Base-by-base conservation (phyloP, 495 filamentous ascomycete species). In the Lasiosphaeris hirsuta region DNA sequence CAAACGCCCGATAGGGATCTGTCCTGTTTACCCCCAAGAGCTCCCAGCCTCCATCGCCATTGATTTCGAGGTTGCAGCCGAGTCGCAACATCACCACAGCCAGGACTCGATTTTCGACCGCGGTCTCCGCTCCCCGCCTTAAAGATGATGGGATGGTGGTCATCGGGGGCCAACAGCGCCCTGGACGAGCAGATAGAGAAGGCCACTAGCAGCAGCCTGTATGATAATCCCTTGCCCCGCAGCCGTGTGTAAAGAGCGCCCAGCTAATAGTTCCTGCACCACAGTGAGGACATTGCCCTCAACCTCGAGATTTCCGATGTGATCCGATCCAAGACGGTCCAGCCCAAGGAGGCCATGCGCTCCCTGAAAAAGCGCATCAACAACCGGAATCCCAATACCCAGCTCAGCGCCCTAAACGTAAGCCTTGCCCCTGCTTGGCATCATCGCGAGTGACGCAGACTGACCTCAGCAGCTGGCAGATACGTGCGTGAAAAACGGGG, bases 401-500 rank as follows among this genome's bases (percentile, higher is more conserved):
- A 98, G 76, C 76, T 97, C 19, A 92, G 90, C 55, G 90, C 95
- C 33, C 75, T 98, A 47, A 96, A 92, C 72, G 92, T 97, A 75
- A 51, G 79, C 33, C 49, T 15, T 23, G 2, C 48, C 36, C 10
- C 39, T 36, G 46, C 48, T 33, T 44, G 55, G 4, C 17, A 38
- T 35, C 17, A 30, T 5, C 23, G 5, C 2, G 10, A 8, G 30
- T 7, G 35, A 7, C 18, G 45, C n/a, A 18, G 14, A 54, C 56
- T 65, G 46, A 64, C 54, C 23, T 36, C 3, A 54, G 10, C 54
- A 79, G 77, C 87, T 98, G 58, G 96, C 93, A 34, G 94, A 98
- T 76, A 97, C 94, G 6, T 97, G 94, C 68, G 93, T 97, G 34
- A 98, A 98, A 73, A 98, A 98, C 74, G 94, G 94, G 19, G 94